Evolutionary conservation across 192 early-diverging fungal species (phyloP), one percentile per base, ranked within the genome.

Genomic region (Coemansia sp.): DNA sequence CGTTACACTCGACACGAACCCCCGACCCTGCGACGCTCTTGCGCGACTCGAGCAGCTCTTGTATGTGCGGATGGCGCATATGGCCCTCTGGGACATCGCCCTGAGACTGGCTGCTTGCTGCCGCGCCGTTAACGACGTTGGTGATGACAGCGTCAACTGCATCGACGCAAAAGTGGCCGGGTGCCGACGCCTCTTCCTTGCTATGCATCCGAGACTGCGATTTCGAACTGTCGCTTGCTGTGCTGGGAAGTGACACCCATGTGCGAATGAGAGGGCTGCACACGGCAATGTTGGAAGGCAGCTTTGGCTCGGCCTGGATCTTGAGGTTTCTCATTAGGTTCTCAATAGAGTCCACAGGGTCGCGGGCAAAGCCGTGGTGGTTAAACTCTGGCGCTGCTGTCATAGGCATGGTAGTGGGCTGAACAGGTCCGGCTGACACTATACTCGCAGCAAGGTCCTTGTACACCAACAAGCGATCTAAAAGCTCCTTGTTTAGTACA

Each of bases 141-240:
- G 78, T 75, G 29, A 81, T 70, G n/a, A 79, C 76, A 0, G 76
- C 76, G 50, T 79, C 76, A 18, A 79, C 57, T 0, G 67, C 70
- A 50, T 79, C 76, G n/a, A 79, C 62, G 22, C 76, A 73, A 46
- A 79, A 79, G 53, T 79, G 76, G 1, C 76, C 76, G 3, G 67
- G 66, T 0, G 65, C 70, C 3, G 63, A 36, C 15, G 15, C 48
- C 22, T 66, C 60, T 0, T 61, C 65, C 34, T 59, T 67, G 21
- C 29, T 14, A 11, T 62, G 69, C 36, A 64, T 34, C 10, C 67
- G 59, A 0, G 33, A 34, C 37, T 70, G 67, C 10, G 33, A 43
- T 17, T 32, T 41, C 19, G 39, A 29, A 10, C 34, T 35, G 9
- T 24, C 38, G 22, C 39, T 48, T 15, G 50, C 4, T 0, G 70